Evolutionary conservation across 495 filamentous ascomycete genomes (phyloP), one percentile per base, ranked within the genome.

Genomic region (Trichodelitschia bisporula): DNA sequence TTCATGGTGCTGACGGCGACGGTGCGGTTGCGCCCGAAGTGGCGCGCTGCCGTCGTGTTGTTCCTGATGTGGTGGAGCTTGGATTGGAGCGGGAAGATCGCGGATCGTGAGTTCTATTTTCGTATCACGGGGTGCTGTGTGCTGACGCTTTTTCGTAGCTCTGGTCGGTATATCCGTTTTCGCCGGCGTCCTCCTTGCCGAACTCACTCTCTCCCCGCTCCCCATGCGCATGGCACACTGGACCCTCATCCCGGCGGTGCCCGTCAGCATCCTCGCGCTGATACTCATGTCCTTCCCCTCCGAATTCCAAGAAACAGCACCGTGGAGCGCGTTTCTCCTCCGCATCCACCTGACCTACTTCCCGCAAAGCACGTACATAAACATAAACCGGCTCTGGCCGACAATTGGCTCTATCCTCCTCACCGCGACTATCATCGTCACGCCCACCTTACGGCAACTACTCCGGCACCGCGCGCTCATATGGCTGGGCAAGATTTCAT

Each of bases 1-100:
- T 48, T 46, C 34, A 44, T 26, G 9, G 29, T 34, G n/a, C 27
- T 48, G 19, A 34, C 46, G 27, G 36, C 35, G 19, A 41, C 45
- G 1, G 32, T 40, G 41, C 8, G 8, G 8, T 8, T 12, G 21
- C 8, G 21, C 8, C 21, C 21, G 8, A 12, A 12, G 8, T 24
- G 8, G 8, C 21, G 21, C 21, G 8, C 12, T 24, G 21, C 12
- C 21, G 21, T 24, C n/a, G n/a, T n/a, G n/a, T n/a, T n/a, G n/a
- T n/a, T n/a, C n/a, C n/a, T n/a, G n/a, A 24, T 24, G 8, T 12
- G 21, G 21, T 8, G 8, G 8, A 24, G 21, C 21, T 8, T 24
- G 12, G 21, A 12, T 12, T 24, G 21, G 21, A 24, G 21, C 21
- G 8, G 21, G 21, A 8, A 8, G 12, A 8, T 12, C 12, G 21